Percentiles rank a stretch among this genome's conserved stretches.
These are phyloP conservation scores for Fragilaria radians DNA, from an alignment of 108 stramenopile genomes.

Conservation along the genomic window DNA sequence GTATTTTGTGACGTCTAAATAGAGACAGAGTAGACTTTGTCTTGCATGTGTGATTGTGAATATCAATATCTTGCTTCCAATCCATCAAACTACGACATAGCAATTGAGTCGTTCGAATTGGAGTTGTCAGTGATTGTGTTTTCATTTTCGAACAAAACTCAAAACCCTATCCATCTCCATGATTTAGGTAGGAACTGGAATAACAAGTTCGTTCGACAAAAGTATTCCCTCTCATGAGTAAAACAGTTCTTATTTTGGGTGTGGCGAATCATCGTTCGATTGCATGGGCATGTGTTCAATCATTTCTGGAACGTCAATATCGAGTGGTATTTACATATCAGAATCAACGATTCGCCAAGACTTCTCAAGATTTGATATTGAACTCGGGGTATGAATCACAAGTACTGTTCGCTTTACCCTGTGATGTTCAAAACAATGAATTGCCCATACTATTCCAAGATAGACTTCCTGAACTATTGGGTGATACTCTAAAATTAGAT, in stretches of 20 bases:
- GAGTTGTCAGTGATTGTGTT: no score
- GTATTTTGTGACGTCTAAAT: no score
- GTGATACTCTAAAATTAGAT: slow-evolving; percentile 9
- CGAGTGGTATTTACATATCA: slow-evolving; percentile 45
- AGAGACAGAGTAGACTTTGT: no score
- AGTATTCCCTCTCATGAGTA: no score
- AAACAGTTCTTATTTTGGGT: slow-evolving; percentile 42
- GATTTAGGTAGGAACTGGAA: no score
- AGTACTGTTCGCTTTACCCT: slow-evolving; percentile 19
- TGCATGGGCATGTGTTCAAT: slow-evolving; percentile 39
- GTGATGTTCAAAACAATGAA: slow-evolving; percentile 28
- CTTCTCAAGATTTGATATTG: slow-evolving; percentile 12
- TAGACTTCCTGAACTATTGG: slow-evolving; percentile 19
- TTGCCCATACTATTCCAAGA: slow-evolving; percentile 20
- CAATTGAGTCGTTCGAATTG: no score
- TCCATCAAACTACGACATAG: no score
- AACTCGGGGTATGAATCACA: neutral
- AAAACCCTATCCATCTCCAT: no score
- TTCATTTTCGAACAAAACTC: no score
- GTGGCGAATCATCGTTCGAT: slow-evolving; percentile 51
- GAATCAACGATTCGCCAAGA: slow-evolving; percentile 17
- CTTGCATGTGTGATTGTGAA: no score
- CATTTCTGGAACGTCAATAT: slow-evolving; percentile 26
- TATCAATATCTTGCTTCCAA: no score
- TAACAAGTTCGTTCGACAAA: no score